Percentiles rank a stretch among this genome's conserved stretches.
Conservation (phyloP, 1,139 yeast species). For the Taiozyma sp. region DNA sequence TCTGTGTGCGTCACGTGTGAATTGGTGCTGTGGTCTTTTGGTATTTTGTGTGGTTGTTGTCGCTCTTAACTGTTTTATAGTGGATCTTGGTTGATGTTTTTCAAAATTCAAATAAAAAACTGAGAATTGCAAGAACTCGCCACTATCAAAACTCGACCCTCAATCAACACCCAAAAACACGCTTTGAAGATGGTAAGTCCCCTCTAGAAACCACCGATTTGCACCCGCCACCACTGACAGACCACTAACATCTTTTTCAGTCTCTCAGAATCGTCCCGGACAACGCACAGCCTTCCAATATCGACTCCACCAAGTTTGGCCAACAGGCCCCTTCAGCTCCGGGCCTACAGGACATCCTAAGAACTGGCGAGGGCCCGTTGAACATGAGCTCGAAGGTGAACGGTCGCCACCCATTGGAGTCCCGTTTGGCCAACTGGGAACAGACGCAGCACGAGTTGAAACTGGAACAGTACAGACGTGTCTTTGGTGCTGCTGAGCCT, state of each 20-base stretch:
- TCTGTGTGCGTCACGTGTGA: background rate
- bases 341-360: conserved; percentile 53
- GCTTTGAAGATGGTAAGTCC: background rate
- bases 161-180: background rate
- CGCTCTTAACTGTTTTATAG: background rate
- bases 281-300: conserved; percentile 34
- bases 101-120: background rate
- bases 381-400: conserved; percentile 66
- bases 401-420: conserved; percentile 84
- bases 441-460: conserved; percentile 64
- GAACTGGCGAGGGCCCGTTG: conserved; percentile 55
- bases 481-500: conserved; percentile 93
- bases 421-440: conserved; percentile 77
- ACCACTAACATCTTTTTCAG: conserved; percentile 2
- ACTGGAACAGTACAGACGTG: conserved; percentile 73
- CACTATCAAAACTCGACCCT: background rate
- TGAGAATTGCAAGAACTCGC: background rate
- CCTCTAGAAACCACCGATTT: background rate
- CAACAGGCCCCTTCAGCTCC: conserved; percentile 57
- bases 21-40: background rate
- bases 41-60: background rate
- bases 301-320: conserved; percentile 46
- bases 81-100: background rate
- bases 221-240: background rate
- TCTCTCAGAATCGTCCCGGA: conserved; percentile 46